phyloP scores from a whole-genome alignment of 1,284 basidiomycete genomes.

The Caloboletus inedulis region DNA sequence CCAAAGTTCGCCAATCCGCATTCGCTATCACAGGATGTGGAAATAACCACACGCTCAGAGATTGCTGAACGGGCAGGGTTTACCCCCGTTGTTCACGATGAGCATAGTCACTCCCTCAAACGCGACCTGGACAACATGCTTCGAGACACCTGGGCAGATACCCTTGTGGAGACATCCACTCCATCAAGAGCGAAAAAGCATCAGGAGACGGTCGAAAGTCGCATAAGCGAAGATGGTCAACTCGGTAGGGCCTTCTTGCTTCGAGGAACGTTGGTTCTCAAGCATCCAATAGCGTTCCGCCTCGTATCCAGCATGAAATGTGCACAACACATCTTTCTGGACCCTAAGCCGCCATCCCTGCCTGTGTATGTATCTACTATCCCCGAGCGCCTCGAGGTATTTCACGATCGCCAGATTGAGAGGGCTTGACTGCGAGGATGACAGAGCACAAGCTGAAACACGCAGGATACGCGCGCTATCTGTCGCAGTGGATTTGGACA shows the following conservation, averaged over 20 bases:
- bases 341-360: constrained; percentile 38
- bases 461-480: constrained; percentile 38
- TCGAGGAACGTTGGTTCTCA: not conserved
- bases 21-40: constrained; percentile 16
- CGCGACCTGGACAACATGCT: constrained; percentile 25
- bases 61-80: constrained; percentile 15
- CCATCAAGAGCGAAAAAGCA: not conserved
- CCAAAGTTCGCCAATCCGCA: constrained; percentile 33
- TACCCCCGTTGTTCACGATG: constrained; percentile 9
- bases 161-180: constrained; percentile 2
- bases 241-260: constrained; percentile 6
- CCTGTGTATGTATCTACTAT: constrained; percentile 35
- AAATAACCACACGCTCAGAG: constrained; percentile 29
- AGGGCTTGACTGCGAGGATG: constrained; percentile 48
- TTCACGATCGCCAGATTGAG: constrained; percentile 33
- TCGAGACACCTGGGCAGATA: constrained; percentile 18
- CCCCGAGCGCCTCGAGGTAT: constrained; percentile 21
- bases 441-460: constrained; percentile 36
- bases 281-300: constrained; percentile 14
- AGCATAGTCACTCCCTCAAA: constrained; percentile 9
- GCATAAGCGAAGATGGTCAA: not conserved
- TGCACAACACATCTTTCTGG: constrained; percentile 38
- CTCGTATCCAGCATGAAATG: constrained; percentile 37
- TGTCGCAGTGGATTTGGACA: constrained; percentile 37
- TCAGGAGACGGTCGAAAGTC: not conserved